Conservation (phyloP, 495 filamentous ascomycete species). For the Neurospora hispaniola region DNA sequence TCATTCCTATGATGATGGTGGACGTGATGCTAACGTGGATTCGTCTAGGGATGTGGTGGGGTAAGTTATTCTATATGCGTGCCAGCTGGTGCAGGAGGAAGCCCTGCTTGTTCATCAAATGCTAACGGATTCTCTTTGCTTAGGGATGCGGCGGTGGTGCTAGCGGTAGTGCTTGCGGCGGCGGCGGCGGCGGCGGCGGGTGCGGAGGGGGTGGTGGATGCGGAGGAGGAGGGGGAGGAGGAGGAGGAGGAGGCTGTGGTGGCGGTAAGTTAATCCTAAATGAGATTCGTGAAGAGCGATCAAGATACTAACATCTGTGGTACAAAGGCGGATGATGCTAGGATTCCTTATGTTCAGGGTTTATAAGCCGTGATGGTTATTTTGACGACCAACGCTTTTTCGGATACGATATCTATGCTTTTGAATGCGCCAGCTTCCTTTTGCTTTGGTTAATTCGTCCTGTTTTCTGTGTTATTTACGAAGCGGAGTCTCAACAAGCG, state of each 20-base stretch:
- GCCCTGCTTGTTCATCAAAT: background rate
- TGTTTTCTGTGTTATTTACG: background rate
- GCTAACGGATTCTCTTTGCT: conserved; percentile 19
- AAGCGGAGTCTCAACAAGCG: too few species aligned
- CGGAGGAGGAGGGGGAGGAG: conserved; percentile 22
- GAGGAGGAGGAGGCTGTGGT: background rate
- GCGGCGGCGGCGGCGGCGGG: conserved; percentile 40
- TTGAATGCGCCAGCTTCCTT: too few species aligned
- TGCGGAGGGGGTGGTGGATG: conserved; percentile 31
- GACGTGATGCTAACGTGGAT: background rate
- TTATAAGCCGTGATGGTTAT: background rate
- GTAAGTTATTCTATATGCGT: background rate
- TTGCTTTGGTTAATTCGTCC: too few species aligned
- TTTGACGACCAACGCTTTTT: background rate
- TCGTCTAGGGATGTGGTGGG: conserved; percentile 7
- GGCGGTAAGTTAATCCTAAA: background rate
- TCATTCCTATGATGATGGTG: background rate
- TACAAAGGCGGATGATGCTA: background rate
- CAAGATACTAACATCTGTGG: background rate
- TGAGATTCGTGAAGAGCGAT: background rate
- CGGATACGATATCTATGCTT: too few species aligned
- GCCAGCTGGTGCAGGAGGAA: background rate
- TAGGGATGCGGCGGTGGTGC: conserved; percentile 42
- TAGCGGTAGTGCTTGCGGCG: conserved; percentile 40
- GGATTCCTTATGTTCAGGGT: background rate